These are phyloP conservation scores for Penicillium italicum DNA, from an alignment of 2,329 filamentous ascomycete species.

Conservation along the genomic window DNA sequence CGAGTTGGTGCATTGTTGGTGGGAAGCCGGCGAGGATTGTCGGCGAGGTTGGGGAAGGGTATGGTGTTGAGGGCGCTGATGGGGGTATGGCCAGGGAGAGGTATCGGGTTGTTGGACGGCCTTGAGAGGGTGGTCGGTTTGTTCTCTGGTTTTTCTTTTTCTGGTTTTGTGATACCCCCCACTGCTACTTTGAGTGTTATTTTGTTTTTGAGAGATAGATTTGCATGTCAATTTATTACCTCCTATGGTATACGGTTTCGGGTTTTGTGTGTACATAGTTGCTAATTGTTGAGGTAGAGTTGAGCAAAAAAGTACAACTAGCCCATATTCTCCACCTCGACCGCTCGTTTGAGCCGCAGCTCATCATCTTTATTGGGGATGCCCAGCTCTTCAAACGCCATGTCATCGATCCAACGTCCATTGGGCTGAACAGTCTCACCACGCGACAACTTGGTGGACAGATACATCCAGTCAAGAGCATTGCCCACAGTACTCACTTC, in stretches of 20 bases:
- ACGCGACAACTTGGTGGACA: conserved; percentile 64
- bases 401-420: conserved; percentile 68
- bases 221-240: neutral
- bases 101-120: conserved; percentile 39
- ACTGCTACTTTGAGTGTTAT: conserved; percentile 2
- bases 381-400: conserved; percentile 64
- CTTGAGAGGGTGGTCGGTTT: conserved; percentile 6
- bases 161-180: conserved; percentile 19
- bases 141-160: conserved; percentile 1
- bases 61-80: conserved; percentile 46
- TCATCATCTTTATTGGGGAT: conserved; percentile 58
- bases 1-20: conserved; percentile 87
- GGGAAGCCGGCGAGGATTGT: conserved; percentile 75
- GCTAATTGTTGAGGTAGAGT: too few species aligned
- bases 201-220: neutral
- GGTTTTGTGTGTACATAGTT: neutral
- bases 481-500: conserved; percentile 81
- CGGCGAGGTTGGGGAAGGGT: conserved; percentile 63
- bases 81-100: conserved; percentile 44
- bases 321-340: conserved; percentile 29
- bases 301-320: conserved; percentile 12
- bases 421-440: conserved; percentile 57
- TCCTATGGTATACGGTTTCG: neutral
- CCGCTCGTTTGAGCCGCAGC: conserved; percentile 51
- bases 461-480: conserved; percentile 70